Evolutionary conservation across 2,329 filamentous ascomycete genomes (phyloP), one percentile per base, ranked within the genome.

Genomic region (Hypoxylon sp.): DNA sequence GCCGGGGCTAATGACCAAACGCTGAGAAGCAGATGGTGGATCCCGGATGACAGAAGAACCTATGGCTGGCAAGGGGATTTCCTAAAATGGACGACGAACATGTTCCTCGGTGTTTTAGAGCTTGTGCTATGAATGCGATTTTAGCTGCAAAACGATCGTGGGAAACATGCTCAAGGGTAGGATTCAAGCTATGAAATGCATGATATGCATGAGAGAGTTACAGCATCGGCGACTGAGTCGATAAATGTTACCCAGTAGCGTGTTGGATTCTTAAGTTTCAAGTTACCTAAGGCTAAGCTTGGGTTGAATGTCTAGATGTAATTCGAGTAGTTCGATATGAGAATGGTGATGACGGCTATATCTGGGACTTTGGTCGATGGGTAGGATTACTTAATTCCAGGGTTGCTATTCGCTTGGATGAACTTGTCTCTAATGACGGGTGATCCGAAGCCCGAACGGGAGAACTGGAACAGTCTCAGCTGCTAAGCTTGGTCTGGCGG

Each of bases 371-470:
- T 19, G 6, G 59, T 15, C 37, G 17, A 29, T 46, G 59, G 29
- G 54, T 59, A 66, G 44, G 58, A 67, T 65, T 62, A 57, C 51
- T 57, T 62, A 55, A 68, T 66, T 61, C 62, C 56, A 61, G 47
- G 48, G 35, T 55, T 44, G 31, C 48, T 54, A 62, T 56, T 62
- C 68, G 54, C 17, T 68, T 53, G 65, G 65, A 53, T 62, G 55
- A 71, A 68, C 51, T 50, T 71, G 66, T 69, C 63, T 67, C 56
- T 71, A 52, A 65, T 29, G 57, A 62, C 27, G 56, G 60, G 50
- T 51, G 60, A 62, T 48, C 57, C 21, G 24, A 52, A 48, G 29
- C 52, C 56, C 50, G 44, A 19, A 24, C 52, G 60, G 66, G 62
- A 39, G 56, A 62, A 62, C 44, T 27, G 24, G 56, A 62, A 62